Conservation (phyloP, 163 green algal genomes). For the Scenedesmus sp. region DNA sequence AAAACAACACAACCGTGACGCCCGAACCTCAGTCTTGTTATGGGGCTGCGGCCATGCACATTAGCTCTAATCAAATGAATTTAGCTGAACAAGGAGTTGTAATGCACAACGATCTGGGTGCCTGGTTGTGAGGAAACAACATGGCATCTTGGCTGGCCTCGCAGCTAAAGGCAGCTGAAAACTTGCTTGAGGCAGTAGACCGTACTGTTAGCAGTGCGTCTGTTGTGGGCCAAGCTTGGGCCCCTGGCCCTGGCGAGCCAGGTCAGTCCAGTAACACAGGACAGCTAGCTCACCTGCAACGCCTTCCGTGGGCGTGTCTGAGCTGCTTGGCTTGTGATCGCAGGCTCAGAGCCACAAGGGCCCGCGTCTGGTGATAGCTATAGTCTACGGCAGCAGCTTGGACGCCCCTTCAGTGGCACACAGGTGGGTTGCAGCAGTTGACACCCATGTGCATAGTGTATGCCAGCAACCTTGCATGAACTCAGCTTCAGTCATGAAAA, state of each 20-base stretch:
- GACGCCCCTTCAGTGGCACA: background rate
- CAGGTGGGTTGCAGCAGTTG: conserved; percentile 18
- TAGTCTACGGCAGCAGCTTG: background rate
- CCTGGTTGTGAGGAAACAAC: background rate
- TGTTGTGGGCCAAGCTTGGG: background rate
- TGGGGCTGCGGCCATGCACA: too few relatives aligned
- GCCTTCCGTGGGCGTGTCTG: background rate
- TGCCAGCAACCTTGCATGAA: background rate
- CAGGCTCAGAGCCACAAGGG: background rate
- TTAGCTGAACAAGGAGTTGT: background rate
- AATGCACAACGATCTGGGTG: background rate
- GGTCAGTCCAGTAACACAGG: conserved; percentile 9
- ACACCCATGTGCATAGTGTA: background rate
- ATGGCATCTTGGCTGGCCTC: conserved; percentile 45
- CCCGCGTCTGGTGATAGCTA: background rate
- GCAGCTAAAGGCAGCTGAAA: conserved; percentile 50
- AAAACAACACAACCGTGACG: background rate
- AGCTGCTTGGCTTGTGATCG: background rate
- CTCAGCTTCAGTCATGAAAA: background rate
- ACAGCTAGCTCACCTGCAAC: background rate
- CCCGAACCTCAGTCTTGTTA: background rate
- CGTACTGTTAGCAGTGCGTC: conserved; percentile 29
- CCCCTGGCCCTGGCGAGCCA: background rate
- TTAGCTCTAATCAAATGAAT: background rate
- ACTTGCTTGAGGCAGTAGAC: conserved; percentile 51